Evolutionary conservation across 2,329 filamentous ascomycete genomes (phyloP), one percentile per base, ranked within the genome.

Genomic region (Cryphonectria radicalis): DNA sequence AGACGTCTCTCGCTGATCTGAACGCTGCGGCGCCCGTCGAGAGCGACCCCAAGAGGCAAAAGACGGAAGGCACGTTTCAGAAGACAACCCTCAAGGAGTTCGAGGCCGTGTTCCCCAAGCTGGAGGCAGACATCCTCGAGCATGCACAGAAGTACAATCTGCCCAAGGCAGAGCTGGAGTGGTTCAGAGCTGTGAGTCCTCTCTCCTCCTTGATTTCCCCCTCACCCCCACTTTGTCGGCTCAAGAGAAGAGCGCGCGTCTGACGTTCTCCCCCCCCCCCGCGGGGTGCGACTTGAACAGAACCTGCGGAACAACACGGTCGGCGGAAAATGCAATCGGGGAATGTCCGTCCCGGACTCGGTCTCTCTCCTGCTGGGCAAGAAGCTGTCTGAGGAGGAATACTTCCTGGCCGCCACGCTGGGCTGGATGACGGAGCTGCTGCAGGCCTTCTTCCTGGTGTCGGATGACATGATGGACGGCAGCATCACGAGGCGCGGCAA

Each of bases 391-490:
- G 88, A 93, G 74, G 89, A 95, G 71, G 92, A 98, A 84, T 97
- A 95, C 87, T 96, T 97, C 86, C 87, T 93, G 77, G 87, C 95
- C 64, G 93, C 94, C 62, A 92, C 93, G 25, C 89, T 99, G 25
- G 96, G 96, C 79, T 99, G 96, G 96, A 90, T 97, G 88, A 97
- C 97, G 74, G 96, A 99, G 88, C 90, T 99, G 66, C 92, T 99
- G 46, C 96, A 99, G 85, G 95, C 96, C 75, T 98, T 98, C 88
- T 98, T 99, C 90, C 90, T 99, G 72, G 96, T 99, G 75, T 94
- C 93, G 62, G 96, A 99, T 84, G 96, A 99, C 82, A 98, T 99
- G 79, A 99, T 99, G 96, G 96, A 99, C 85, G 84, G 88, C 77
- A 97, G 93, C 82, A 96, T 97, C 82, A 99, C 96, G 70, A 94